Conservation (phyloP, 495 filamentous ascomycete genomes). For the Penicillium pancosmium region DNA sequence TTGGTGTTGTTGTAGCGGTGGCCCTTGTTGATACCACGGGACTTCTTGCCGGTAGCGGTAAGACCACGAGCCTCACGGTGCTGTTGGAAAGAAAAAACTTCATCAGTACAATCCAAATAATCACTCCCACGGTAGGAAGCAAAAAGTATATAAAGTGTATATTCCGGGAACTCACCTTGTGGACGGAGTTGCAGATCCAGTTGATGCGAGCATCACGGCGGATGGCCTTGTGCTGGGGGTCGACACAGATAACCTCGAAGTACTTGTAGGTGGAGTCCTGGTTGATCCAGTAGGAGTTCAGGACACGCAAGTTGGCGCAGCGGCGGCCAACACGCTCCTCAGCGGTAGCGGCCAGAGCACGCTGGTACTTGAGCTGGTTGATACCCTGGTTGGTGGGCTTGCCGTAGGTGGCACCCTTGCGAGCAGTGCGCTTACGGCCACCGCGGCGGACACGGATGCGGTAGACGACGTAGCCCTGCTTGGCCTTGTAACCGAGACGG, state of each 20-base stretch:
- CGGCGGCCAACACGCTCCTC: constrained; percentile 99
- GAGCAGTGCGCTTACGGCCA: constrained; percentile 92
- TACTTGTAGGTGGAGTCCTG: constrained; percentile 99
- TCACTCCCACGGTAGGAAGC: background rate
- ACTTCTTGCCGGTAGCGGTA: constrained; percentile 98
- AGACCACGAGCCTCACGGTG: constrained; percentile 97
- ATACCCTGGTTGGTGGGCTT: constrained; percentile 99
- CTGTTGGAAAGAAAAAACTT: constrained; percentile 37
- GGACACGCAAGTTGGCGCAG: constrained; percentile 96
- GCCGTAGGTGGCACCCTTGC: constrained; percentile 99
- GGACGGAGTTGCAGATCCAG: constrained; percentile 99
- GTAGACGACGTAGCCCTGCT: constrained; percentile 99
- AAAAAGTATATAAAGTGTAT: background rate
- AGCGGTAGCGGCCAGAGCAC: constrained; percentile 92
- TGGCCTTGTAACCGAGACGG: constrained; percentile 99
- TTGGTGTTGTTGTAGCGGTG: constrained; percentile 98
- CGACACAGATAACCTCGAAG: constrained; percentile 99
- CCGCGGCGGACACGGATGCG: constrained; percentile 95
- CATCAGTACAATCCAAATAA: constrained; percentile 23
- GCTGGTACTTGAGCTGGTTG: constrained; percentile 99
- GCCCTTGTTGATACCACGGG: constrained; percentile 97
- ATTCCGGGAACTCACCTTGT: constrained; percentile 66
- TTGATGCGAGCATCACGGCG: constrained; percentile 98
- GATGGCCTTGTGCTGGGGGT: constrained; percentile 99
- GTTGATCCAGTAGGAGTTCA: constrained; percentile 99